These are phyloP conservation scores for Aspergillus unguis DNA, from an alignment of 2,329 filamentous ascomycete species.

Conservation along the genomic window DNA sequence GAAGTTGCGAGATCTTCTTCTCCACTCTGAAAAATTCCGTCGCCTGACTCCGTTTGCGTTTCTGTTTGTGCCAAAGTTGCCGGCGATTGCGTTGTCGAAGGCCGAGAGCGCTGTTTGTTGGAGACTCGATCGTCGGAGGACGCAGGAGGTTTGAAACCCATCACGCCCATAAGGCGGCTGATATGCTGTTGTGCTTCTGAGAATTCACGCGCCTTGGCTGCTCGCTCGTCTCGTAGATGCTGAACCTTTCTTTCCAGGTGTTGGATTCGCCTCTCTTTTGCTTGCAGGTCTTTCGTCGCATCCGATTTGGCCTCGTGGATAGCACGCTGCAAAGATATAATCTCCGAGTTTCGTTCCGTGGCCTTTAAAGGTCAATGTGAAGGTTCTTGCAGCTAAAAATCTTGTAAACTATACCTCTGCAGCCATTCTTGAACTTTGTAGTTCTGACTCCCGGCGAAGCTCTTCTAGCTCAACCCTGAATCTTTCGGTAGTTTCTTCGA, in stretches of 20 bases:
- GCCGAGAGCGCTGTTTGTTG: constrained; percentile 20
- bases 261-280: constrained; percentile 30
- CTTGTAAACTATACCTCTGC: not conserved
- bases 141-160: constrained; percentile 32
- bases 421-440: constrained; percentile 17
- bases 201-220: constrained; percentile 38
- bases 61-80: constrained; percentile 4
- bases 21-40: constrained; percentile 18
- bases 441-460: constrained; percentile 22
- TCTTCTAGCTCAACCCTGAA: constrained; percentile 19
- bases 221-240: constrained; percentile 33
- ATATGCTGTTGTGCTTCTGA: constrained; percentile 41
- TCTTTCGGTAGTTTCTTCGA: constrained; percentile 22
- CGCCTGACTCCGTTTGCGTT: constrained; percentile 17
- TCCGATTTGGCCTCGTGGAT: constrained; percentile 26
- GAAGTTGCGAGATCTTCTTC: constrained; percentile 18
- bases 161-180: constrained; percentile 36
- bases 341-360: constrained; percentile 25
- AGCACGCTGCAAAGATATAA: constrained; percentile 21
- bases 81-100: constrained; percentile 13
- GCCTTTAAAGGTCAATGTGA: constrained; percentile 16
- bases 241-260: constrained; percentile 37
- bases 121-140: constrained; percentile 13
- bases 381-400: not conserved
- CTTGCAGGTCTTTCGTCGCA: constrained; percentile 28